Conservation (phyloP, 352 stramenopile species). For the Globisporangium rhizosaccharum region DNA sequence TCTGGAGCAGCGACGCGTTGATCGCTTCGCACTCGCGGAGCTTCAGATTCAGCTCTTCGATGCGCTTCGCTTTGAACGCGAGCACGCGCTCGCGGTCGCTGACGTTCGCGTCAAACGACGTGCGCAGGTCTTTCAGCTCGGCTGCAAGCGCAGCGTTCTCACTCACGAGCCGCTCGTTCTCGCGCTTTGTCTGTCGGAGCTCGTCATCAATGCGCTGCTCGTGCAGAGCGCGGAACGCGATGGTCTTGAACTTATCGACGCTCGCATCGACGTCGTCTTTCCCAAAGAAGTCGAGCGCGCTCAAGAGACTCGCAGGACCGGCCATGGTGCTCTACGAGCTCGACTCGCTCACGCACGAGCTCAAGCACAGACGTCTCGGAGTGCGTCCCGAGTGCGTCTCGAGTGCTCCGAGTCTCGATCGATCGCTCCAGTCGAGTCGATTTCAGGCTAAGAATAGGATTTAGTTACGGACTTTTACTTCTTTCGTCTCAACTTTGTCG, state of each 20-base stretch:
- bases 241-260: conserved; percentile 59
- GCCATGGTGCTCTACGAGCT: neutral
- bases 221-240: conserved; percentile 56
- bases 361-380: too few relatives aligned
- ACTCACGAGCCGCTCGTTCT: conserved; percentile 32
- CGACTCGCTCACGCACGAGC: neutral
- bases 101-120: conserved; percentile 44
- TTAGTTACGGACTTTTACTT: too few relatives aligned
- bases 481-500: too few relatives aligned
- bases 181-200: conserved; percentile 30
- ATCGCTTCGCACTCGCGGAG: conserved; percentile 42
- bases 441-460: too few relatives aligned
- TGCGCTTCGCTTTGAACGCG: conserved; percentile 59
- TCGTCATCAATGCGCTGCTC: conserved; percentile 67
- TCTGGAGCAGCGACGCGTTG: conserved; percentile 43
- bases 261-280: conserved; percentile 32
- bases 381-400: too few relatives aligned
- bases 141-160: conserved; percentile 26
- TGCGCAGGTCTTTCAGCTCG: conserved; percentile 37
- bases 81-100: conserved; percentile 64
- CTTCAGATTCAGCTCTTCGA: conserved; percentile 53
- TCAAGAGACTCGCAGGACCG: conserved; percentile 11
- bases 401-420: too few relatives aligned
- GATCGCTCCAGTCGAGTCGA: neutral
- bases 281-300: conserved; percentile 49